Conservation (phyloP, 768 basidiomycete species). For the Lentinula sp. region DNA sequence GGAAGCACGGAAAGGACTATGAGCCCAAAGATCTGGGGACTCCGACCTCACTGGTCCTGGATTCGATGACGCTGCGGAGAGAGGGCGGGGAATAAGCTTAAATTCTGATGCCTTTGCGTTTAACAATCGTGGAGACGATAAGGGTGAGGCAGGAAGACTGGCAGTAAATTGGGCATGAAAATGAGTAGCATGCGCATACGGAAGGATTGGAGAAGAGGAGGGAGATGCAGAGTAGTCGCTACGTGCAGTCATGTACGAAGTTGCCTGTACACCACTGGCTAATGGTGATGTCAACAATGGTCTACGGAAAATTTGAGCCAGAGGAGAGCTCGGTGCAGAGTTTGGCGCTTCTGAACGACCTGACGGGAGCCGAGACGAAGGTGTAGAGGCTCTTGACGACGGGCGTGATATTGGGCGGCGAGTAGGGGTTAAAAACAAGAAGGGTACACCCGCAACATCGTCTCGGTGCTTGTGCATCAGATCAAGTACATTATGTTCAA, state of each 20-base stretch:
- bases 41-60: constrained; percentile 63
- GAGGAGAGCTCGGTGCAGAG: constrained; percentile 71
- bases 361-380: constrained; percentile 54
- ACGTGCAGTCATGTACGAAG: constrained; percentile 52
- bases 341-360: constrained; percentile 71
- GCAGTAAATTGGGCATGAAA: constrained; percentile 61
- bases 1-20: constrained; percentile 59
- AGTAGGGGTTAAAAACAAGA: constrained; percentile 76
- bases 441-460: constrained; percentile 76
- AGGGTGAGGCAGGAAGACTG: constrained; percentile 77
- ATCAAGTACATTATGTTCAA: constrained; percentile 87
- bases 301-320: constrained; percentile 65
- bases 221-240: constrained; percentile 52
- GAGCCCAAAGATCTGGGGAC: constrained; percentile 89
- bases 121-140: constrained; percentile 78
- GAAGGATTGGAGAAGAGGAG: constrained; percentile 61
- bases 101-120: constrained; percentile 91
- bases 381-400: constrained; percentile 71
- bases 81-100: constrained; percentile 75
- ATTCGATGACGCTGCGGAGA: constrained; percentile 66
- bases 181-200: constrained; percentile 50
- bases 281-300: constrained; percentile 76
- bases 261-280: constrained; percentile 42
- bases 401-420: constrained; percentile 75
- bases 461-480: constrained; percentile 95